Base-by-base conservation (phyloP, 208 protist genomes). In the Acanthamoeba castellanii region DNA sequence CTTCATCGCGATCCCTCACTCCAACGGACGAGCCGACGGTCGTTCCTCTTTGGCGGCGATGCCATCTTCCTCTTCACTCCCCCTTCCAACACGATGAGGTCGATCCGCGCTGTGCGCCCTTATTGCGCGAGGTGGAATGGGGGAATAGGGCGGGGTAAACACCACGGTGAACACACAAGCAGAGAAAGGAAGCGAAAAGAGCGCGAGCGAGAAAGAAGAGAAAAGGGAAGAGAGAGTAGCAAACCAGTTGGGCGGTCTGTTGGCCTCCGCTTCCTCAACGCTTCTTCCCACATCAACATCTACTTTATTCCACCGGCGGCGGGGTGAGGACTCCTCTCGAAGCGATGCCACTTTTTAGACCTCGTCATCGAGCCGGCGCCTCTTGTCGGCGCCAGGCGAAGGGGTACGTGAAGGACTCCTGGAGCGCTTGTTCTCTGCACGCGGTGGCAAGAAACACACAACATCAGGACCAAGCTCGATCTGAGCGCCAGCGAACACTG, bases 321-420 rank as follows among this genome's bases (percentile, higher is more conserved):
- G 32, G 68, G n/a, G 81, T 45, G 74, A 84, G n/a, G 74, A 25
- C 9, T 18, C 59, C 59, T 84, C 32, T 20, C 72, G 18, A 47
- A 27, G 52, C 25, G 34, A 52, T 45, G 74, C n/a, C 27, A 9
- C 3, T 22, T 25, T 27, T 27, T 84, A 52, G 42, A 52, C 52
- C 50, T 92, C 87, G 37, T 94, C 72, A 52, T 85, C 72, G 72
- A 94, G 74, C 45, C 45, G 57, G n/a, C 72, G 66, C 42, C 70
- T 94, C 70, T 94, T 94, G 72, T 94, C 91, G 30, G 68, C 70
- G 57, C 66, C 91, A 3, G 91, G 91, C 22, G 52, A 72, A 18
- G 91, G 91, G 9, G 68, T 47, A 64, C 91, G 91, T 22, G 91
- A 94, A 85, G 70, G 91, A 45, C 91, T 94, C 18, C 91, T 78